Base-by-base conservation (phyloP, 768 basidiomycete genomes). In the Phylloporus sp. region DNA sequence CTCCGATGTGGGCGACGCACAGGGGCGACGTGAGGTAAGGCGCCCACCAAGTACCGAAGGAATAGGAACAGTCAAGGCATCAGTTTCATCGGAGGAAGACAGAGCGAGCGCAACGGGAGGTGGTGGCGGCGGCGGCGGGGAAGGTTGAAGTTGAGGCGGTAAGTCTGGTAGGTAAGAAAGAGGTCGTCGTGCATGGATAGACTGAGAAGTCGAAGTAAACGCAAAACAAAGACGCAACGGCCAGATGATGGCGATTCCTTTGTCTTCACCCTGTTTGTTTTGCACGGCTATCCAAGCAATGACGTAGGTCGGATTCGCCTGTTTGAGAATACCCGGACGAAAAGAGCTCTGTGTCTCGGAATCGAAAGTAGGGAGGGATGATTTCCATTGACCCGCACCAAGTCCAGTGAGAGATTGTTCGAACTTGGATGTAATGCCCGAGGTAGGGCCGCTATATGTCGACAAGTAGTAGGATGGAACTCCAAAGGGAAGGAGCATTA, bases 241-340 rank as follows among this genome's bases (percentile, higher is more conserved):
- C 71, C 87, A 90, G 51, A 90, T 79, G 39, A 85, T 69, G n/a
- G 76, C 70, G 24, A 86, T 68, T 1, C 87, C 87, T 55, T 88
- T 89, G 53, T 87, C 85, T 61, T 90, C 87, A 26, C 84, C 86
- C 53, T 84, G 86, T 51, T 77, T 81, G 56, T 86, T 86, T 63
- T 87, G 79, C 17, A 90, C 82, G 26, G 74, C 76, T 29, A 89
- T 72, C 82, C 83, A 90, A 4, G 78, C 84, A 42, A 90, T 80
- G 36, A 87, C 64, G 60, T 80, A 87, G 14, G 56, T 54, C 3
- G 63, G 62, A 34, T 32, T 46, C 31, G 48, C 42, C 37, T 45
- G 43, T 43, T 55, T 54, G 45, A 37, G 58, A 24, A 29, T 50
- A 42, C 57, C 55, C 29, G 48, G 37, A 48, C 43, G 58, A 46